Evolutionary conservation across 2,329 filamentous ascomycete genomes (phyloP), one percentile per base, ranked within the genome.

Genomic region (Rhynchosporium agropyri): DNA sequence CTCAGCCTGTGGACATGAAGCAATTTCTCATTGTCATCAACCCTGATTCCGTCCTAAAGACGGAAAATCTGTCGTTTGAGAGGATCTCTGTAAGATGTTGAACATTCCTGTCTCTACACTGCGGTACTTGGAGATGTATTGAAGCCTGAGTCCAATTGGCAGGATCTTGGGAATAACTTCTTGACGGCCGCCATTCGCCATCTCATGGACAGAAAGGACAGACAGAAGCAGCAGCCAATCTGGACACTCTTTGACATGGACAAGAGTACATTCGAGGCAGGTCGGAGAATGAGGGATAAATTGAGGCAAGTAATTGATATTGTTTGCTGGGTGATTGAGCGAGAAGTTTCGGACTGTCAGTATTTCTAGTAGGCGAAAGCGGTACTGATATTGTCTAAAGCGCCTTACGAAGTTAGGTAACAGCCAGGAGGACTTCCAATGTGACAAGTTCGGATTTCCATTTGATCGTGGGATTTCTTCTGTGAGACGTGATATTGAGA

Each of bases 71-170:
- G 3, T 62, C 1, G 54, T 55, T 28, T n/a, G 58, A 13, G 31
- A 66, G 15, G 64, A 68, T 45, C 64, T 66, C 26, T 68, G 66
- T 36, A 31, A 29, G 8, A 64, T 68, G n/a, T 29, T 65, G 15
- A 46, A 56, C 3, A 46, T 68, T 13, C 66, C 66, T 31, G 43
- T 49, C 2, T 43, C 57, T 33, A 51, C 67, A 12, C 65, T 68
- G 63, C 54, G 59, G 62, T 65, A 3, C 67, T 68, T 46, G 53
- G 54, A 15, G 58, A 46, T 12, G 51, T 65, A 40, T 56, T 68
- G 3, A 68, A 67, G 29, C 67, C 65, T 4, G 62, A 54, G 1
- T 62, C 64, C 49, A 46, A 60, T 28, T 64, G 59, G 63, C 49
- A 65, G 29, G 50, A 63, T 29, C 58, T 68, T 26, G 62, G 33